phyloP scores from a whole-genome alignment of 78 protist species.

The Chrysochromulina tobinii region DNA sequence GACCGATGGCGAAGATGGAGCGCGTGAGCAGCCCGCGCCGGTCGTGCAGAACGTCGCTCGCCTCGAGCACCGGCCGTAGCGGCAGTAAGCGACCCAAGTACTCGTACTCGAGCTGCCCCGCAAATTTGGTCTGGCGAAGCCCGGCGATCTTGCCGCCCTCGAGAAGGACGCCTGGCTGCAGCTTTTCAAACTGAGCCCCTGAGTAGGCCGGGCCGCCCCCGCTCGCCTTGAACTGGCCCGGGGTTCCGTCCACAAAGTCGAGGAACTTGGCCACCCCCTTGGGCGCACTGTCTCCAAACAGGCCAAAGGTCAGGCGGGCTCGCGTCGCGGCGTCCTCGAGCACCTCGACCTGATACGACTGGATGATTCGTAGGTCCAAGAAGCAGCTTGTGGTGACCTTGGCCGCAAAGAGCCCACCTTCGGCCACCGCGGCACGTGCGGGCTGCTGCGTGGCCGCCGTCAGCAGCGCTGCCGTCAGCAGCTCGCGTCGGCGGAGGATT shows the following conservation, averaged over 20 bases:
- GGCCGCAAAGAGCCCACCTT: too few species aligned
- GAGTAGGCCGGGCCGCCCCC: too few species aligned
- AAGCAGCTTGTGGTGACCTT: background rate
- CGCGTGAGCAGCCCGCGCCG: slow-evolving; percentile 31
- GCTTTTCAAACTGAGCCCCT: too few species aligned
- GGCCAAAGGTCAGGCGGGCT: background rate
- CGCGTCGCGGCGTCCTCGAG: background rate
- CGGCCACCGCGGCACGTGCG: too few species aligned
- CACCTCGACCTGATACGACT: background rate
- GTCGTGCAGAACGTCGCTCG: background rate
- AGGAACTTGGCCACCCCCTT: background rate
- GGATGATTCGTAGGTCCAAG: background rate
- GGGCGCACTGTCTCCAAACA: background rate
- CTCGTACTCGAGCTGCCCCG: too few species aligned
- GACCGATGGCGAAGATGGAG: background rate
- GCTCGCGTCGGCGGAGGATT: too few species aligned
- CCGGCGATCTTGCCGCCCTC: too few species aligned
- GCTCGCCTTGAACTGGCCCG: too few species aligned
- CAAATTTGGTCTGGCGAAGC: too few species aligned
- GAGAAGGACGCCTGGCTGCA: too few species aligned
- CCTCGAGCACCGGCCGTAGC: background rate
- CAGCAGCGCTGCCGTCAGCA: too few species aligned
- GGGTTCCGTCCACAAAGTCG: background rate
- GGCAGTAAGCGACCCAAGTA: background rate
- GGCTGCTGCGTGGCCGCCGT: too few species aligned